Percentiles rank a stretch among this genome's conserved stretches.
These are phyloP conservation scores for Arctium minus DNA, from an alignment of 129 eudicot species.

Conservation along the genomic window DNA sequence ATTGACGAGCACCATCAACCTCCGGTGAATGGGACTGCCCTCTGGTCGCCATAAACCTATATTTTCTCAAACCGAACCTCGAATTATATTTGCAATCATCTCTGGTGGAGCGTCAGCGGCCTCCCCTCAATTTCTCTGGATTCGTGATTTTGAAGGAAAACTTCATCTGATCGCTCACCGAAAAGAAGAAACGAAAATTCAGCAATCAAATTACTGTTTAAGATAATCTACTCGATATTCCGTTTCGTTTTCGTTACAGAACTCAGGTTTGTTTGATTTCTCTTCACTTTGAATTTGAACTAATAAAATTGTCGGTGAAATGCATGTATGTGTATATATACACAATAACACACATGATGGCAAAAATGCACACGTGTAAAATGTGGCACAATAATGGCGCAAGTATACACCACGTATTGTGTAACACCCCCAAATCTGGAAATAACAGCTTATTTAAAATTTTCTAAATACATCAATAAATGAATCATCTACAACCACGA, in stretches of 20 bases:
- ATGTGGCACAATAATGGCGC: no score
- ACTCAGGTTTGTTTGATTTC: conserved; percentile 20
- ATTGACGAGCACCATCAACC: no score
- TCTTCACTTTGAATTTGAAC: neutral
- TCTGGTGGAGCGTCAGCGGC: conserved; percentile 8
- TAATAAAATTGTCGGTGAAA: conserved; percentile 18
- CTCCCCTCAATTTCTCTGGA: neutral
- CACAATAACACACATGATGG: neutral
- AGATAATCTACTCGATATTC: neutral
- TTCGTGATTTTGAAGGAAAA: conserved; percentile 16
- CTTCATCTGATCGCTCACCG: conserved; percentile 19
- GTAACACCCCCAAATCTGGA: no score
- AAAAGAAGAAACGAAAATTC: neutral
- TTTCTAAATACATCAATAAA: no score
- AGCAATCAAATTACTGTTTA: neutral
- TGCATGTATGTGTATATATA: conserved; percentile 1
- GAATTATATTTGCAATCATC: neutral
- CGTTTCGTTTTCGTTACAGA: neutral
- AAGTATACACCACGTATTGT: no score
- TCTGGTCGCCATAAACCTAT: no score
- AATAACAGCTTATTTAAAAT: no score
- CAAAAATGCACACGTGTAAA: no score
- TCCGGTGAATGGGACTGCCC: no score
- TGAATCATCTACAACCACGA: no score
- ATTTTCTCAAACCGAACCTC: no score